These are phyloP conservation scores for Solanum ahanhuiri DNA, from an alignment of 257 asterid genomes.

Conservation along the genomic window DNA sequence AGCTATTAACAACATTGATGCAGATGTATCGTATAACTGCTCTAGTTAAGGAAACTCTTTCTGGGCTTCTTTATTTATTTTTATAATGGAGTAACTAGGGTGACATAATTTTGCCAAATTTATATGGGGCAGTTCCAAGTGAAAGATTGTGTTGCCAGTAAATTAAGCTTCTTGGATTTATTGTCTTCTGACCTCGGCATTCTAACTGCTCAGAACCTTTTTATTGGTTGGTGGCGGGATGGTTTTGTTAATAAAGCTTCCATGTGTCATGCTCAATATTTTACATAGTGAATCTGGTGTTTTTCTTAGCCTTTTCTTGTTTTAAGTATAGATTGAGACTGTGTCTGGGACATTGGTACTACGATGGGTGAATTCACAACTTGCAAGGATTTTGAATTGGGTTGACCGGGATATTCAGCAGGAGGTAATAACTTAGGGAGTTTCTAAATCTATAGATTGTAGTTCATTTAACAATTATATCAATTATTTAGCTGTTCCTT, in stretches of 20 bases:
- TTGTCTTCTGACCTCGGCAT: neutral
- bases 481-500: neutral
- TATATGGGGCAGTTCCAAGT: neutral
- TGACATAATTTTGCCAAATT: neutral
- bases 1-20: neutral
- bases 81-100: neutral
- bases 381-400: slow-evolving; percentile 80
- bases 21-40: neutral
- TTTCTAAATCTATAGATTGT: neutral
- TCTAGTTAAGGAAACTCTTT: slow-evolving; percentile 32
- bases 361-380: slow-evolving; percentile 96
- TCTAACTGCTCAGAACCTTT: neutral
- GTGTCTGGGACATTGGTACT: slow-evolving; percentile 90
- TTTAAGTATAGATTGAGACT: slow-evolving; percentile 55
- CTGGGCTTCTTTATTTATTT: neutral
- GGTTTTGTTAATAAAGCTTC: neutral
- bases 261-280: neutral
- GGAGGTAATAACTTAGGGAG: slow-evolving; percentile 47
- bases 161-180: neutral
- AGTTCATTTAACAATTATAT: neutral
- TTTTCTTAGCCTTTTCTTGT: slow-evolving; percentile 5
- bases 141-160: neutral
- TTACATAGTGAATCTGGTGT: neutral
- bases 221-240: neutral
- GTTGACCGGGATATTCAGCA: slow-evolving; percentile 88